phyloP scores from a whole-genome alignment of 2,329 filamentous ascomycete genomes.

The Pseudogymnoascus sp. region DNA sequence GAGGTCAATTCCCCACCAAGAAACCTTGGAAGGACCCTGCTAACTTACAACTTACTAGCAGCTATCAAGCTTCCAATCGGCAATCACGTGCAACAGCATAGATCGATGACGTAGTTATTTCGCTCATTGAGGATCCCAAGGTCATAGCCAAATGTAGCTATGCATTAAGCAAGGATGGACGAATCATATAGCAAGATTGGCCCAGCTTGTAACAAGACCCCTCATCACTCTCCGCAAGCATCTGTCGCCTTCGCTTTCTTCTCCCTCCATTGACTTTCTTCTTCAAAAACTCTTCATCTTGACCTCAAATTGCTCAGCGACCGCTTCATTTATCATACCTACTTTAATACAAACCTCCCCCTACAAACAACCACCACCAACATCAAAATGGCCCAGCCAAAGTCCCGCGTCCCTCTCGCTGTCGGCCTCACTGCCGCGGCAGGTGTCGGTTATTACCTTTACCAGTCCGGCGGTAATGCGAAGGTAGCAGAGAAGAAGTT shows the following conservation, averaged over 20 bases:
- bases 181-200: background rate
- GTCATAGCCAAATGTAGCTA: background rate
- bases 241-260: background rate
- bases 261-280: background rate
- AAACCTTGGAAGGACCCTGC: slow-evolving; percentile 6
- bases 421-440: slow-evolving; percentile 57
- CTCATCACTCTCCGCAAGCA: slow-evolving; percentile 4
- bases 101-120: background rate
- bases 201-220: slow-evolving; percentile 1
- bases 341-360: slow-evolving; percentile 8
- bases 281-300: slow-evolving; percentile 9
- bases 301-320: background rate
- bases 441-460: slow-evolving; percentile 83
- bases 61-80: background rate
- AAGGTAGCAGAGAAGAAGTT: slow-evolving; percentile 79
- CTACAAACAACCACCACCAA: background rate
- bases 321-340: background rate
- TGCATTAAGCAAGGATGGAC: background rate
- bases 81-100: background rate
- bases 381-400: slow-evolving; percentile 28
- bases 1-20: background rate
- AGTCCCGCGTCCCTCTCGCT: slow-evolving; percentile 32
- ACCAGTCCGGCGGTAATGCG: slow-evolving; percentile 71
- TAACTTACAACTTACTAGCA: slow-evolving; percentile 5
- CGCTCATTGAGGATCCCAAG: background rate